Evolutionary conservation across 2,329 filamentous ascomycete genomes (phyloP), one percentile per base, ranked within the genome.

Genomic region (Xylariaceae sp.): DNA sequence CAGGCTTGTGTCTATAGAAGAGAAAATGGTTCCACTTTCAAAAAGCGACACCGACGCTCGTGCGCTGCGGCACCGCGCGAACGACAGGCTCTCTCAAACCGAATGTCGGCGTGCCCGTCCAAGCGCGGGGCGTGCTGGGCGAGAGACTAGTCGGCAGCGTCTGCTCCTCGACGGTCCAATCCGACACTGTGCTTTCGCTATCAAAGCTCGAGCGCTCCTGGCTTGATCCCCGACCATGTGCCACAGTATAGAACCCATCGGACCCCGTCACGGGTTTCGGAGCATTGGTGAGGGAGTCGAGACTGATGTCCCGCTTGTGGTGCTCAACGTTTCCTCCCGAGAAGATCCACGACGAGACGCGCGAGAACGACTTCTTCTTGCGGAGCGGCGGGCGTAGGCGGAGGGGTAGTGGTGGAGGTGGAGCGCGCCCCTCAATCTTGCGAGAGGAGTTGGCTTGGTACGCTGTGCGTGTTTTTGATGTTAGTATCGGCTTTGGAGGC

Each of bases 331-430:
- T 32, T 5, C 43, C 57, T 23, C 59, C 55, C 16, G 64, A 61
- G 36, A 74, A 69, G 53, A 83, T 67, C 79, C 80, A 83, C 53
- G 63, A 73, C 3, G 80, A 82, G 7, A 83, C 76, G 14, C 74
- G 71, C 8, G 79, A 80, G 58, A 85, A 83, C 0, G 80, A 82
- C 58, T 83, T 84, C 70, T 83, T 84, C 69, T 83, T 83, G 47
- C 80, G 70, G 50, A 83, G 60, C 2, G 78, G 77, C 6, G 79
- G 79, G n/a, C 76, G 74, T 45, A 81, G 69, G 14, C 80, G 73
- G 20, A 82, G 69, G 0, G 79, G 79, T 4, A 82, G 65, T 2
- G 80, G 79, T 1, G 79, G 79, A 3, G 77, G 75, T 1, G 76
- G 69, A 2, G 69, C 65, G 6, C 65, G 61, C 5, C 69, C 65